These are phyloP conservation scores for Sporobolomyces roseus DNA, from an alignment of 768 basidiomycete genomes.

Conservation along the genomic window DNA sequence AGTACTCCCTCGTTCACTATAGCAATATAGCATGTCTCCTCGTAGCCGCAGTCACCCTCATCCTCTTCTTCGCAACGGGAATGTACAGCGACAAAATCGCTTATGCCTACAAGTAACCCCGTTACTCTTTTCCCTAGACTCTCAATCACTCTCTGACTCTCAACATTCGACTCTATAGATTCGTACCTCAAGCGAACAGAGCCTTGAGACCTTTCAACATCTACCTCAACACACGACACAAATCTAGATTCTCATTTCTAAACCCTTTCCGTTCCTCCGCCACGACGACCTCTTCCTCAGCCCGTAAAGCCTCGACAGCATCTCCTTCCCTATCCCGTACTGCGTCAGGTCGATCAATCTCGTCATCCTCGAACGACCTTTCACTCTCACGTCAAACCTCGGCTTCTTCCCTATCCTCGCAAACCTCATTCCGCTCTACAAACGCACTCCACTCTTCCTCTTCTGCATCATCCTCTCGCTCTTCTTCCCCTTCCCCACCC, in stretches of 20 bases:
- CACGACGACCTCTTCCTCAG: not conserved
- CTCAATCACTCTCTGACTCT: not conserved
- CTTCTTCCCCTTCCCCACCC: conserved; percentile 61
- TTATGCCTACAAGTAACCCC: conserved; percentile 86
- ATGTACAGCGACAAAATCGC: conserved; percentile 95
- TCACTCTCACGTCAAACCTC: conserved; percentile 30
- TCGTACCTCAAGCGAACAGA: conserved; percentile 91
- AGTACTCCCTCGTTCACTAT: conserved; percentile 54
- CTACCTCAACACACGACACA: conserved; percentile 87
- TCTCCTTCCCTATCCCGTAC: conserved; percentile 25
- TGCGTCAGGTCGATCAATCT: conserved; percentile 26
- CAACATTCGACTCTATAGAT: conserved; percentile 55
- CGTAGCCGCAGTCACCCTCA: conserved; percentile 81
- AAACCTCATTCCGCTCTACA: conserved; percentile 51
- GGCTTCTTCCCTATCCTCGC: conserved; percentile 6
- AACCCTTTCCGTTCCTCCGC: conserved; percentile 46
- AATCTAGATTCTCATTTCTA: conserved; percentile 54
- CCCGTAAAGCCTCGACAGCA: not conserved
- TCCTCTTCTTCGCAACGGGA: conserved; percentile 92
- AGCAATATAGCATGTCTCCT: conserved; percentile 74
- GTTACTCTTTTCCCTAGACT: not conserved
- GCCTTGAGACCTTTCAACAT: conserved; percentile 91
- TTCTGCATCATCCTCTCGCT: conserved; percentile 51
- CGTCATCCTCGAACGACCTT: conserved; percentile 8
- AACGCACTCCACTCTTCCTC: conserved; percentile 17